phyloP scores from a whole-genome alignment of 331 rosid genomes.

The Stylosanthes scabra region DNA sequence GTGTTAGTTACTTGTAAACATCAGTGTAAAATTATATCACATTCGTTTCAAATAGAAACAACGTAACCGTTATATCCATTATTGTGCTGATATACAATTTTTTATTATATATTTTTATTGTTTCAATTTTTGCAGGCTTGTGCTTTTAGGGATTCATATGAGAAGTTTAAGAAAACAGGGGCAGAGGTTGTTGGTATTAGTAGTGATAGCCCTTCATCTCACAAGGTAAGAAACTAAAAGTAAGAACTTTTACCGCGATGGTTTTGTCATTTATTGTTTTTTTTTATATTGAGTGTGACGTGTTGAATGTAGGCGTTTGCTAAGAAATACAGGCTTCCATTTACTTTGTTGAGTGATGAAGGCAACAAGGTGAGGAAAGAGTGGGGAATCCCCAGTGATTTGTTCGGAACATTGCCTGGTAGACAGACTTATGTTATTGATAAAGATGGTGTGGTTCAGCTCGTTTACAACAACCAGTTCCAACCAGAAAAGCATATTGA shows the following conservation, averaged over 20 bases:
- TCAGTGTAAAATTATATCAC: conserved; percentile 7
- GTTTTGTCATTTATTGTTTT: not conserved
- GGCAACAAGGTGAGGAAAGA: conserved; percentile 96
- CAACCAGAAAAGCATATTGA: conserved; percentile 97
- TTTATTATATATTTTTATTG: conserved; percentile 10
- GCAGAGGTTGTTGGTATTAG: conserved; percentile 88
- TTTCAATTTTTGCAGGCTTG: conserved; percentile 64
- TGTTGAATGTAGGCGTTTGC: conserved; percentile 77
- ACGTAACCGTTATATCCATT: not conserved
- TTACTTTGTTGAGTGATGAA: conserved; percentile 84
- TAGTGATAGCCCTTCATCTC: conserved; percentile 78
- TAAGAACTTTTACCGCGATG: not conserved
- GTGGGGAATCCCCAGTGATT: conserved; percentile 93
- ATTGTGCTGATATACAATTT: not conserved
- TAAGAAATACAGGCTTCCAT: conserved; percentile 87
- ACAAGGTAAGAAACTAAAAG: conserved; percentile 59
- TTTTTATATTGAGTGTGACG: conserved; percentile 28
- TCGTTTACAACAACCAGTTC: conserved; percentile 94
- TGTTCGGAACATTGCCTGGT: conserved; percentile 97
- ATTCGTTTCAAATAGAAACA: not conserved
- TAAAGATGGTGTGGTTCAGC: conserved; percentile 92
- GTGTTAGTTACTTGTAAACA: conserved; percentile 1
- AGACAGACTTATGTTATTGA: conserved; percentile 96
- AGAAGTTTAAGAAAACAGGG: conserved; percentile 86
- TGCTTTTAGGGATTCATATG: conserved; percentile 88